Percentiles rank a stretch among this genome's conserved stretches.
phyloP scores from a whole-genome alignment of 495 filamentous ascomycete species.

The Penicillium macrosclerotiorum region DNA sequence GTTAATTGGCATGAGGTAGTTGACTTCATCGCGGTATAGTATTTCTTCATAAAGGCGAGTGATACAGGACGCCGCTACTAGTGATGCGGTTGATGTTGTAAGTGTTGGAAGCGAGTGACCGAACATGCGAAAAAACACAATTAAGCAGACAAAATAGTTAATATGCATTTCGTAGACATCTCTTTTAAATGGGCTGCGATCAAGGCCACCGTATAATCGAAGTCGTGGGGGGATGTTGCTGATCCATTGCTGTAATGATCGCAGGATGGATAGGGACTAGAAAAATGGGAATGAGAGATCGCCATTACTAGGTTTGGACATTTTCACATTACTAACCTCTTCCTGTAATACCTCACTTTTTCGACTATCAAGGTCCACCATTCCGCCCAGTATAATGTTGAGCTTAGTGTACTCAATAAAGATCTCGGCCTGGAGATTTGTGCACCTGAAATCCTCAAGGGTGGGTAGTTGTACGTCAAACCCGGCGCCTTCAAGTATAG shows the following conservation, averaged over 20 bases:
- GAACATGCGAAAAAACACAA: slow-evolving; percentile 10
- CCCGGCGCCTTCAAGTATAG: neutral
- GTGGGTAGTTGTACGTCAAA: neutral
- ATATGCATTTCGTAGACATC: slow-evolving; percentile 6
- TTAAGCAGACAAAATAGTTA: slow-evolving; percentile 9
- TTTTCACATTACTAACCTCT: neutral
- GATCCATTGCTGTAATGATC: slow-evolving; percentile 5
- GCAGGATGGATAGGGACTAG: neutral
- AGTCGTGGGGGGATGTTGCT: neutral
- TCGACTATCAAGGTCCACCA: slow-evolving; percentile 2
- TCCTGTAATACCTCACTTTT: neutral
- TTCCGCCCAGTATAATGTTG: slow-evolving; percentile 3
- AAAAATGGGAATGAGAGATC: neutral
- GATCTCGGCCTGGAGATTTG: neutral
- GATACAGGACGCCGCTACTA: slow-evolving; percentile 8
- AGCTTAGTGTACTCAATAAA: slow-evolving; percentile 6
- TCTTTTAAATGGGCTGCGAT: neutral
- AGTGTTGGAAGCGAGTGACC: neutral
- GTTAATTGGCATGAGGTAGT: slow-evolving; percentile 8
- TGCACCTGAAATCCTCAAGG: neutral
- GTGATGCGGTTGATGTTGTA: slow-evolving; percentile 1
- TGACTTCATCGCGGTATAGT: slow-evolving; percentile 5
- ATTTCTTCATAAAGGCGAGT: slow-evolving; percentile 8
- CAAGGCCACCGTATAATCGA: neutral
- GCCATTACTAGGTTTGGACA: no score